Percentiles rank a stretch among this genome's conserved stretches.
Conservation (phyloP, 2,329 filamentous ascomycete species). For the Ophiostoma quercus region DNA sequence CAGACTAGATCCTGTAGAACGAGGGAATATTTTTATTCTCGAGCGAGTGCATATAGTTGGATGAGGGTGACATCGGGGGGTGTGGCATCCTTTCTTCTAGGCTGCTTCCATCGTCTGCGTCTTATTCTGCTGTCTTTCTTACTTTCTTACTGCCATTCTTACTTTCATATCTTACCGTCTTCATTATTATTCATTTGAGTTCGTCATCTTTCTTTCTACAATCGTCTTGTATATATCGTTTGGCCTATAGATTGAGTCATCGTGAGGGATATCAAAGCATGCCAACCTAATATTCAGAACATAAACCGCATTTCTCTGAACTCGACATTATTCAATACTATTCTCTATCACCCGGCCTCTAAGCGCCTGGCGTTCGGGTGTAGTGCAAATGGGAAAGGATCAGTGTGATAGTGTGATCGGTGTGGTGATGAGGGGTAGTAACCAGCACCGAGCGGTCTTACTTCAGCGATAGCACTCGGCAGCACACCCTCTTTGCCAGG, state of each 20-base stretch:
- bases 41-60: background rate
- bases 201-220: background rate
- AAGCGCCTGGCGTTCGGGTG: background rate
- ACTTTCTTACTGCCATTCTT: too few relatives aligned
- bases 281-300: too few relatives aligned
- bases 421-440: background rate
- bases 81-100: background rate
- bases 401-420: background rate
- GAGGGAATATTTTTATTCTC: background rate
- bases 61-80: background rate
- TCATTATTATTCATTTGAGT: background rate
- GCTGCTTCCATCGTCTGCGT: background rate
- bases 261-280: too few relatives aligned
- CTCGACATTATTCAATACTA: background rate
- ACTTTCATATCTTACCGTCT: too few relatives aligned
- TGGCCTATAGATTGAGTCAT: background rate
- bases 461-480: background rate
- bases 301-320: too few relatives aligned
- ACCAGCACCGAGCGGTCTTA: background rate
- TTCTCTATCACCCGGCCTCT: background rate
- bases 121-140: background rate
- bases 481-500: background rate
- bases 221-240: background rate
- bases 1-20: background rate
- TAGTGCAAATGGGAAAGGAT: background rate